phyloP scores from a whole-genome alignment of 371 early-diverging fungal genomes.

The Apophysomyces trapeziformis region DNA sequence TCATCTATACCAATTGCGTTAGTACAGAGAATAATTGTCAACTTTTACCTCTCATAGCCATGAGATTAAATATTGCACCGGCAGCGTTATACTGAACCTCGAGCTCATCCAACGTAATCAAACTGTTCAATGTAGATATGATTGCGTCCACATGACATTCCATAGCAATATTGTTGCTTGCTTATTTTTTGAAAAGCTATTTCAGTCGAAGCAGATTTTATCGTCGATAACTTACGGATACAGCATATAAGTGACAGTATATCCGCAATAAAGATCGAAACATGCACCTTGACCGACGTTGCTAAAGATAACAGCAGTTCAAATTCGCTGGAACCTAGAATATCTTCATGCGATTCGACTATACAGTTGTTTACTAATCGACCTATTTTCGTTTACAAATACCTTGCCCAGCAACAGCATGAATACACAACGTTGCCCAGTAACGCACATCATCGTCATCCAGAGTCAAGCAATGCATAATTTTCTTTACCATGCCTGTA shows the following conservation, averaged over 20 bases:
- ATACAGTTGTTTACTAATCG: neutral
- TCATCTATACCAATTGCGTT: constrained; percentile 23
- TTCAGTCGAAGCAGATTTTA: no score
- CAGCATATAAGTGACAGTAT: constrained; percentile 53
- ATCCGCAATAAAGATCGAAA: constrained; percentile 43
- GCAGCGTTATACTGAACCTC: constrained; percentile 54
- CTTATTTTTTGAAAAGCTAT: constrained; percentile 1
- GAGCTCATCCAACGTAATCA: constrained; percentile 39
- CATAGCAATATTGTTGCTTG: constrained; percentile 17
- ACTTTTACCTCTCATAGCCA: constrained; percentile 45
- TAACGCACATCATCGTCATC: constrained; percentile 77
- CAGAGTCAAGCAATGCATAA: constrained; percentile 64
- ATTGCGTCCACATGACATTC: constrained; percentile 23
- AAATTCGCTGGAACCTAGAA: constrained; percentile 44
- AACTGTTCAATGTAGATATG: constrained; percentile 33
- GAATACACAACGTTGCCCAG: constrained; percentile 70
- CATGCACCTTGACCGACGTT: constrained; percentile 41
- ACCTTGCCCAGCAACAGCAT: constrained; percentile 55
- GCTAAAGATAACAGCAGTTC: constrained; percentile 40
- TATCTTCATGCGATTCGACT: constrained; percentile 50
- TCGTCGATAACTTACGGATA: constrained; percentile 30
- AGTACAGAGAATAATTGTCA: neutral
- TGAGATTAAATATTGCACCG: constrained; percentile 50
- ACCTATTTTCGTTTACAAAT: neutral
- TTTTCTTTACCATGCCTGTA: constrained; percentile 63